phyloP scores from a whole-genome alignment of 2,329 filamentous ascomycete species.

The Pseudocercospora vitis region DNA sequence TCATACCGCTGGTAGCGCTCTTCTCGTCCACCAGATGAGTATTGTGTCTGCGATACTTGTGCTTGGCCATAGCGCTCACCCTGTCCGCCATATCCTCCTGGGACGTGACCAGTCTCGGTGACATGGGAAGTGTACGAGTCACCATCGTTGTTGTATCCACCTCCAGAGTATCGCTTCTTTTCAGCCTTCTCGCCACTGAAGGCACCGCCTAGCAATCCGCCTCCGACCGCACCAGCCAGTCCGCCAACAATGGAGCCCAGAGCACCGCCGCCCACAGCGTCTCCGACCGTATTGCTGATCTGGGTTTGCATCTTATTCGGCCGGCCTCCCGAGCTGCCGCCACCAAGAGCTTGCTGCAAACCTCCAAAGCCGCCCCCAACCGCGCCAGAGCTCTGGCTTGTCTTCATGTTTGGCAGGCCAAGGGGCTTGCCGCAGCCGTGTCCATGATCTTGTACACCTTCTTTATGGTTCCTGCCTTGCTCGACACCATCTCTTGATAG shows the following conservation, averaged over 20 bases:
- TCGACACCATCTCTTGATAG: slow-evolving; percentile 76
- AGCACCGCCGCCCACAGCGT: slow-evolving; percentile 63
- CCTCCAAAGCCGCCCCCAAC: slow-evolving; percentile 42
- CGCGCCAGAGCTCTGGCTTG: slow-evolving; percentile 45
- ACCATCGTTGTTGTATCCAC: slow-evolving; percentile 58
- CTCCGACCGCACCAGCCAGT: slow-evolving; percentile 59
- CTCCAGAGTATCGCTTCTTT: slow-evolving; percentile 52
- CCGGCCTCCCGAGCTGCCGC: slow-evolving; percentile 39
- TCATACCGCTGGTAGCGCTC: slow-evolving; percentile 63
- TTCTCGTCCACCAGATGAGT: slow-evolving; percentile 57
- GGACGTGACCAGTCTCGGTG: slow-evolving; percentile 59
- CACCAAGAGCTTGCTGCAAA: slow-evolving; percentile 33
- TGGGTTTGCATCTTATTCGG: slow-evolving; percentile 27
- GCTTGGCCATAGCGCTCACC: slow-evolving; percentile 58
- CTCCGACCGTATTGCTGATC: slow-evolving; percentile 56
- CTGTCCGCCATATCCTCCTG: slow-evolving; percentile 24
- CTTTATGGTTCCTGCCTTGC: slow-evolving; percentile 79
- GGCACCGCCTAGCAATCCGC: slow-evolving; percentile 63
- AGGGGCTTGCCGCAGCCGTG: slow-evolving; percentile 82
- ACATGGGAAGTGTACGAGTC: slow-evolving; percentile 62
- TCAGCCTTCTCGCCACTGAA: slow-evolving; percentile 54
- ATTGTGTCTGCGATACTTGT: slow-evolving; percentile 59
- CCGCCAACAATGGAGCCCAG: slow-evolving; percentile 70
- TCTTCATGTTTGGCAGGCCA: slow-evolving; percentile 67
- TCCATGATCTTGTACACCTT: slow-evolving; percentile 77